Percentiles rank a stretch among this genome's conserved stretches.
These are phyloP conservation scores for Asterophora lycoperdoides DNA, from an alignment of 768 basidiomycete species.

Conservation along the genomic window DNA sequence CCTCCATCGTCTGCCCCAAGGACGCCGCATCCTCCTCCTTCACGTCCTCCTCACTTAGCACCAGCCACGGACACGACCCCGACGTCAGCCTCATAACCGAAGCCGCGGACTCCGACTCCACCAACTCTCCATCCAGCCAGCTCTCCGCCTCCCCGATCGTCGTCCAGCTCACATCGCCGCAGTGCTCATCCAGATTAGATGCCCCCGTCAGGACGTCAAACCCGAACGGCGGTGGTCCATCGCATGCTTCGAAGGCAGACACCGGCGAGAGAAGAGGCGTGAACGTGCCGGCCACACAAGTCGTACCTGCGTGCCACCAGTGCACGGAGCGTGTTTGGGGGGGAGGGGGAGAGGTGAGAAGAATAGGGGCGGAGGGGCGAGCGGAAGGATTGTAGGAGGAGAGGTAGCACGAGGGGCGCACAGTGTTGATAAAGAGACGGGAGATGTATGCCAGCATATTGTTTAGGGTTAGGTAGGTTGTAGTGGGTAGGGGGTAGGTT, in stretches of 20 bases:
- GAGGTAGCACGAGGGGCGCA: no score
- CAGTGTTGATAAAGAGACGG: no score
- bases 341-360: background rate
- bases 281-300: background rate
- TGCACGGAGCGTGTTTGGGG: background rate
- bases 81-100: background rate
- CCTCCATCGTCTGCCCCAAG: background rate
- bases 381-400: constrained; percentile 1
- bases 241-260: background rate
- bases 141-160: constrained; percentile 4
- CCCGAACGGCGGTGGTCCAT: background rate
- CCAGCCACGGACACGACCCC: background rate
- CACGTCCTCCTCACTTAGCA: background rate
- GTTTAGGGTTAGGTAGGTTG: no score
- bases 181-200: constrained; percentile 8
- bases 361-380: constrained; percentile 4
- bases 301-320: constrained; percentile 6
- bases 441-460: no score
- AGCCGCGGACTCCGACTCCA: no score
- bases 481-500: no score
- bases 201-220: constrained; percentile 2
- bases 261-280: background rate
- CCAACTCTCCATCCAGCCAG: background rate
- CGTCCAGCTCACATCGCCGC: constrained; percentile 7
- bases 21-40: background rate